phyloP scores from a whole-genome alignment of 495 filamentous ascomycete genomes.

The Chaetomidium leptoderma region DNA sequence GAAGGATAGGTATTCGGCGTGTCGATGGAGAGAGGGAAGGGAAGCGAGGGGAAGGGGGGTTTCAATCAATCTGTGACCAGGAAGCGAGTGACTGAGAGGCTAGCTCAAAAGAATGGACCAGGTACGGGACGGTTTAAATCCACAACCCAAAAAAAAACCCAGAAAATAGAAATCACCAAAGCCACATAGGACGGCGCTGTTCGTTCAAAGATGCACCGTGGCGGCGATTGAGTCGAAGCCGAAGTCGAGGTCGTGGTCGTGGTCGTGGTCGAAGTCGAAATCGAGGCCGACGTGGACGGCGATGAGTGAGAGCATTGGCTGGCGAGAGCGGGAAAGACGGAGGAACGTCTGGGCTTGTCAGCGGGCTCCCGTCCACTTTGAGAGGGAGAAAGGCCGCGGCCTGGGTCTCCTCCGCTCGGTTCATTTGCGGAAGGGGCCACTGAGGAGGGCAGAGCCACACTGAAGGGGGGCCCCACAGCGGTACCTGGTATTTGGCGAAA shows the following conservation, averaged over 20 bases:
- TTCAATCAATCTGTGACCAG: constrained; percentile 8
- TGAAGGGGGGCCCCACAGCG: constrained; percentile 20
- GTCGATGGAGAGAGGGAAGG: neutral
- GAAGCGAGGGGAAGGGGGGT: neutral
- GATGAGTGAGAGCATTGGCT: constrained; percentile 14
- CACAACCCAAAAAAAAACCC: neutral
- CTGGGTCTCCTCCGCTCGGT: constrained; percentile 16
- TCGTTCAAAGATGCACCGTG: neutral
- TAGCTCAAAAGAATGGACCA: constrained; percentile 47
- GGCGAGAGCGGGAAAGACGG: constrained; percentile 23
- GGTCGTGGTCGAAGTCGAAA: constrained; percentile 3
- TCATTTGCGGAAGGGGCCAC: constrained; percentile 36
- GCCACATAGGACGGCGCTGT: constrained; percentile 15
- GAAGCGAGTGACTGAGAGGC: constrained; percentile 51
- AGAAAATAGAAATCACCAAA: constrained; percentile 15
- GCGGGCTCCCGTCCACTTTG: constrained; percentile 24
- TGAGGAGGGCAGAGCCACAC: constrained; percentile 24
- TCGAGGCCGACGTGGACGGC: constrained; percentile 23
- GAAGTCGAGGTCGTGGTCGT: constrained; percentile 11
- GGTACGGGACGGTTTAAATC: constrained; percentile 17
- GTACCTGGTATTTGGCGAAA: constrained; percentile 36
- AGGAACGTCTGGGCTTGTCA: constrained; percentile 12
- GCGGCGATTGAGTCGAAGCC: neutral
- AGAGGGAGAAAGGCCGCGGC: constrained; percentile 27
- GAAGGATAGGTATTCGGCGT: neutral